Evolutionary conservation across 768 basidiomycete genomes (phyloP), one percentile per base, ranked within the genome.

Genomic region (Clitopilus passeckerianus): DNA sequence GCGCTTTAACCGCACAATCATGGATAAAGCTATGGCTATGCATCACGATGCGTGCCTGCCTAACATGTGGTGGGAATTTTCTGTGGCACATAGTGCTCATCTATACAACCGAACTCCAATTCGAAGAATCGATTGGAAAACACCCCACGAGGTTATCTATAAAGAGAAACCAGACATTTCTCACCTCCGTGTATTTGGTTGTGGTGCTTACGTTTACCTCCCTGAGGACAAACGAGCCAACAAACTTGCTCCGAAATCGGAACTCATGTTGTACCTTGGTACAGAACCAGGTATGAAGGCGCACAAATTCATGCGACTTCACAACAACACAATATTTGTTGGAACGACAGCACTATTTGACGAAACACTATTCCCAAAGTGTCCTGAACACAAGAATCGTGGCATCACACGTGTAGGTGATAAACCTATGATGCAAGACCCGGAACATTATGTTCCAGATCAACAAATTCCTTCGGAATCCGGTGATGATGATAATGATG

Each of bases 1-100:
- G 46, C 24, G 57, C 15, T 59, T 67, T 7, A 67, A 67, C 59
- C 18, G 60, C 1, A 53, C 53, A 6, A 24, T 53, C 34, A 35
- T 46, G 55, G 35, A 61, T 18, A 54, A 53, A 23, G 60, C 50
- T 0, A 34, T 53, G 43, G 23, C 60, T 6, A 57, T 61, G 20
- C 34, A 20, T 24, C 53, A 52, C 22, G 35, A 34, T 5, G 56
- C 60, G 18, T 58, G 57, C 15, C 27, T 58, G 33, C 60, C 53
- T 0, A 24, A 5, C 1, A 54, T 53, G 1, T 61, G 57, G 57
- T 58, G 57, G 60, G 37, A 61, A 46, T 61, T 61, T 24, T 44
- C 24, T 30, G 37, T 57, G 4, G 56, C 33, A 35, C 54, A 61
- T 20, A 24, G 54, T 1, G 43, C 34, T 1, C 53, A 61, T 5